Base-by-base conservation (phyloP, 2,329 filamentous ascomycete genomes). In the Alternaria alternata region DNA sequence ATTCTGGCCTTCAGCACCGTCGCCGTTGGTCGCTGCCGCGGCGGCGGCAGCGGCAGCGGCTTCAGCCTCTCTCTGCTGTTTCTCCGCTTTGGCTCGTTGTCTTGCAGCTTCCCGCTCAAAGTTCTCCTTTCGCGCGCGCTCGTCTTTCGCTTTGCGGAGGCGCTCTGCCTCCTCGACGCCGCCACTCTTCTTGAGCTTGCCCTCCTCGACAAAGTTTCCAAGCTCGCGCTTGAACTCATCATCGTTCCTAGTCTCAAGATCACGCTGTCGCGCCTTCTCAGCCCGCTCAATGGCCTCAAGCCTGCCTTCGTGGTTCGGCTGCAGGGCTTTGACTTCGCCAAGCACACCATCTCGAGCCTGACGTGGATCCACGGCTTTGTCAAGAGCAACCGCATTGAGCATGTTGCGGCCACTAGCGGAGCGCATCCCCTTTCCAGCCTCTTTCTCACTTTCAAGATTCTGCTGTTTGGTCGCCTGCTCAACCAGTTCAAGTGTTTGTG, bases 381-480 rank as follows among this genome's bases (percentile, higher is more conserved):
- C 84, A 16, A 77, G 56, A 1, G 73, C 71, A 2, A 77, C 74
- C 14, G 78, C 77, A 51, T 75, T 72, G 36, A 78, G 47, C 16
- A 73, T 59, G 51, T 71, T 74, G 16, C 72, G 74, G 39, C 76
- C 75, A 43, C 84, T 85, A n/a, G 87, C 87, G 5, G 84, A 83
- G 54, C 78, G 78, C 42, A 69, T 73, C 49, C 83, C 78, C n/a
- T 73, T 82, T 5, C 62, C 59, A 18, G 66, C 74, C 42, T 86
- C 86, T 51, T 87, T 86, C 48, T 82, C 86, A 61, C 91, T 90
- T 76, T 96, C 92, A 80, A 96, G 73, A 56, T 87, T 91, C 77
- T 99, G 95, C 80, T 98, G 93, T 81, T 96, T 97, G n/a, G 94
- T 98, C 8, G 95, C 95, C 80, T 98, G 91, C 80, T 99, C 95